Base-by-base conservation (phyloP, 345 rosid species). In the Eucalyptus camaldulensis region DNA sequence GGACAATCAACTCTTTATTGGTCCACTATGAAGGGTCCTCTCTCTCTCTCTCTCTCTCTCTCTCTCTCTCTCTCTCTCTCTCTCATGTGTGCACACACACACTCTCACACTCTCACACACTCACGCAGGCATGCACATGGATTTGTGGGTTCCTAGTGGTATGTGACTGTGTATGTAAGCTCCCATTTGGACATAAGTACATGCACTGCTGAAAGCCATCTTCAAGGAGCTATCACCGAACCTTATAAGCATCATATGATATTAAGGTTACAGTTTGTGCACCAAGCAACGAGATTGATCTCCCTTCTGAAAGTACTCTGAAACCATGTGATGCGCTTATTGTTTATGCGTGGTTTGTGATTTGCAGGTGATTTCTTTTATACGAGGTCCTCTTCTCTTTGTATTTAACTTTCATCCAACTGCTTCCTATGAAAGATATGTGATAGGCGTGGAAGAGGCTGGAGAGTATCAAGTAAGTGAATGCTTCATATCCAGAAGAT, bases 321-420 rank as follows among this genome's bases (percentile, higher is more conserved):
- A 86, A 86, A 86, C 58, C 43, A 51, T 51, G 83, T 22, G 47
- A 76, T 2, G 1, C 1, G 27, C 58, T 86, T 86, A 29, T 45
- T 33, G 27, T 86, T 49, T 85, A 29, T 15, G 58, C 7, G 2
- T 11, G 43, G 45, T 86, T 33, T 53, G 44, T 86, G 44, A 37
- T 86, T 86, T 91, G 83, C 94, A 96, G 99, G 99, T 97, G 86
- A 94, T 97, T 90, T 94, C 98, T 81, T 96, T 94, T 90, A 90
- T 92, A 54, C 92, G 99, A 90, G 99, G 99, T 89, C 99, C 99
- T 92, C 91, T 97, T 92, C 92, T 97, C 86, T 95, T 97, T 90
- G 89, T 97, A 85, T 96, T 95, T 92, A 97, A 97, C 94, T 97
- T 97, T 91, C 99, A 96, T 90, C 99, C 99, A 62, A 92, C 95